Evolutionary conservation across 805 yeast species (phyloP).

Genomic region (Brettanomyces custersianus): DNA sequence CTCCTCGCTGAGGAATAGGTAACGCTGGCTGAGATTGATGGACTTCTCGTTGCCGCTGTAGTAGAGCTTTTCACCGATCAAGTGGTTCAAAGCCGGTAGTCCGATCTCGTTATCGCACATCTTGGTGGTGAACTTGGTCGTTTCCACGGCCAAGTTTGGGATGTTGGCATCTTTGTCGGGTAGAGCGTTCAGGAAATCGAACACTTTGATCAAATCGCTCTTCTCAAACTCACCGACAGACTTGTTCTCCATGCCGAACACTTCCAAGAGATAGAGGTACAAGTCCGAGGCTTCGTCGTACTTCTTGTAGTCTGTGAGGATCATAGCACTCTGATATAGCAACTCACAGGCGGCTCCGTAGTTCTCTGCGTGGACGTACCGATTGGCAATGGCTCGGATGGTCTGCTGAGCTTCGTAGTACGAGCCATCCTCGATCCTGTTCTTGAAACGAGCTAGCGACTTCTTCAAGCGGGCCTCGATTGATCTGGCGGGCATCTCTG

Average conservation of each 20-base stretch:
- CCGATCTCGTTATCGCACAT: conserved; percentile 49
- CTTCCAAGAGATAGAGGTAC: conserved; percentile 60
- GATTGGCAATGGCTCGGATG: conserved; percentile 76
- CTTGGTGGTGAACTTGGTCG: conserved; percentile 57
- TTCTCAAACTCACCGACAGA: conserved; percentile 19
- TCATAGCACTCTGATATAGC: conserved; percentile 60
- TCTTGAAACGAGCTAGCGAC: conserved; percentile 58
- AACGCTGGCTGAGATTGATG: conserved; percentile 21
- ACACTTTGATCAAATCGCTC: conserved; percentile 26
- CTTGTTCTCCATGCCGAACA: conserved; percentile 42
- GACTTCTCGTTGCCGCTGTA: conserved; percentile 19
- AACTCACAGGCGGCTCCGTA: conserved; percentile 67
- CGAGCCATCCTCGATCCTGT: conserved; percentile 56
- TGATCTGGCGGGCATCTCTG: too few relatives aligned
- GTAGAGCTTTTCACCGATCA: conserved; percentile 60
- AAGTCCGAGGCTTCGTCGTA: conserved; percentile 79
- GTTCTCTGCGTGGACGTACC: conserved; percentile 64
- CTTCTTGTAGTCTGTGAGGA: conserved; percentile 60
- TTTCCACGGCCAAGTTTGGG: conserved; percentile 56
- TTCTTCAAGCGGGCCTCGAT: conserved; percentile 37
- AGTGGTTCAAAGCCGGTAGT: conserved; percentile 65
- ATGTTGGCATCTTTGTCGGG: conserved; percentile 52
- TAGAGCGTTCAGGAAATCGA: conserved; percentile 32
- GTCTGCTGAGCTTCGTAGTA: conserved; percentile 96
- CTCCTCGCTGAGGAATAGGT: conserved; percentile 18